Conservation (phyloP, 2,329 filamentous ascomycete genomes). For the Paecilomyces dactylethromorphus region DNA sequence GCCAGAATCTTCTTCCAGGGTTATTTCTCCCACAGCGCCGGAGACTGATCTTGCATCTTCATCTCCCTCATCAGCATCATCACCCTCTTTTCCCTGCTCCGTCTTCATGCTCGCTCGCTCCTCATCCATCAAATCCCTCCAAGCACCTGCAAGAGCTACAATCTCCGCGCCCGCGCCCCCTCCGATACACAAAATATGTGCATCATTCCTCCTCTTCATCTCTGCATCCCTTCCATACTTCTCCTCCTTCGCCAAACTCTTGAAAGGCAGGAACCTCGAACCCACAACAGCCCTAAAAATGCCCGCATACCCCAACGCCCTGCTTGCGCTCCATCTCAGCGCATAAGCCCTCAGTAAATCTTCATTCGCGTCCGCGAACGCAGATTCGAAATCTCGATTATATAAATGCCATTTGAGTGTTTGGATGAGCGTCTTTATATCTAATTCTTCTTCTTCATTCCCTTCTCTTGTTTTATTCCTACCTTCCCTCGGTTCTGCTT, state of each 20-base stretch:
- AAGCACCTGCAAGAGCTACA: slow-evolving; percentile 53
- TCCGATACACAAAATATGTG: slow-evolving; percentile 52
- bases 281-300: slow-evolving; percentile 40
- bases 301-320: slow-evolving; percentile 75
- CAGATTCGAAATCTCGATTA: slow-evolving; percentile 72
- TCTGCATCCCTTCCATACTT: neutral
- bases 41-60: slow-evolving; percentile 2
- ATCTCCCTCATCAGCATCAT: neutral
- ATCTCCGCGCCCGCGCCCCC: slow-evolving; percentile 63
- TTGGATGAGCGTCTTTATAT: slow-evolving; percentile 57
- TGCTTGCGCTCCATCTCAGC: slow-evolving; percentile 80
- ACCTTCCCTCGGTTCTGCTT: neutral
- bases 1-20: slow-evolving; percentile 8
- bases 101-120: slow-evolving; percentile 6
- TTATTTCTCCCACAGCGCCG: slow-evolving; percentile 9
- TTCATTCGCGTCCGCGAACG: slow-evolving; percentile 60
- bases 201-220: neutral
- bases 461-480: neutral
- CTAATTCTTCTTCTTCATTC: slow-evolving; percentile 9
- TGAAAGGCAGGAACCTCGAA: slow-evolving; percentile 6
- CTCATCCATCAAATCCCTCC: slow-evolving; percentile 30
- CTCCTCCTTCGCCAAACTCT: slow-evolving; percentile 3
- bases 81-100: neutral
- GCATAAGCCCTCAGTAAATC: slow-evolving; percentile 77
- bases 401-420: slow-evolving; percentile 81